A percentile compares a stretch with the other conserved stretches of the same genome.
Evolutionary conservation across 2,329 filamentous ascomycete species (phyloP).

Genomic region (Pseudopyricularia javanii): DNA sequence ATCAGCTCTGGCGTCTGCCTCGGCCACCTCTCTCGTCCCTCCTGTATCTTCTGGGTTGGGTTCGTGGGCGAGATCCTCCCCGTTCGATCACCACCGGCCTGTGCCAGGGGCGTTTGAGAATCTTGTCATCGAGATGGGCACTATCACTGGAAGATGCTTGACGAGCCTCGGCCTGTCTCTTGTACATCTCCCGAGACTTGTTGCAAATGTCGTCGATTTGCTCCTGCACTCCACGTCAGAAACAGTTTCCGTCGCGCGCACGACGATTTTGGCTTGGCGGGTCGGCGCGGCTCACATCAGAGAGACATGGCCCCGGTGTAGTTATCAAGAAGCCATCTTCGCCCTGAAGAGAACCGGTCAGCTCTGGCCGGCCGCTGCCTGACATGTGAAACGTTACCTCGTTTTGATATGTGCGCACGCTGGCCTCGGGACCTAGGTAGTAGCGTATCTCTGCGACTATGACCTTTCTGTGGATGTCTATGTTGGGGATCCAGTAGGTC

Average conservation of each 20-base stretch:
- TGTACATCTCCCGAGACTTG: slow-evolving; percentile 47
- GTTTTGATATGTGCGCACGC: slow-evolving; percentile 42
- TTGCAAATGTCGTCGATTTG: slow-evolving; percentile 51
- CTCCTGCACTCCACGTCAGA: slow-evolving; percentile 27
- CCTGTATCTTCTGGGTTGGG: slow-evolving; percentile 3
- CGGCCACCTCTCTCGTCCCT: slow-evolving; percentile 16
- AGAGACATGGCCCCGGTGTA: slow-evolving; percentile 43
- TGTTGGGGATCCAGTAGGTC: slow-evolving; percentile 45
- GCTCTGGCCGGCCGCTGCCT: slow-evolving; percentile 3
- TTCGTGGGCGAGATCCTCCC: slow-evolving; percentile 16
- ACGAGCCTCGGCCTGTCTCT: slow-evolving; percentile 40
- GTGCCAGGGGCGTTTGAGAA: slow-evolving; percentile 43
- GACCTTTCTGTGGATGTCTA: slow-evolving; percentile 48
- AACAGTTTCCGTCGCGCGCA: neutral
- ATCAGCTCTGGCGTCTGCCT: slow-evolving; percentile 11
- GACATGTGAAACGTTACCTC: slow-evolving; percentile 26
- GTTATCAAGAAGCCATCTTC: slow-evolving; percentile 50
- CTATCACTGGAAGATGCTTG: slow-evolving; percentile 13
- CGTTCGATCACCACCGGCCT: slow-evolving; percentile 39
- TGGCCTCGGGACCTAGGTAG: slow-evolving; percentile 45
- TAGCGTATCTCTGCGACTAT: slow-evolving; percentile 46
- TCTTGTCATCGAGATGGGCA: slow-evolving; percentile 28
- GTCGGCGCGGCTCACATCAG: slow-evolving; percentile 34
- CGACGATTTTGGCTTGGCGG: neutral
- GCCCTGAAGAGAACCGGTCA: slow-evolving; percentile 24